phyloP scores from a whole-genome alignment of 1,139 yeast species.

The Ogataea hybrid region DNA sequence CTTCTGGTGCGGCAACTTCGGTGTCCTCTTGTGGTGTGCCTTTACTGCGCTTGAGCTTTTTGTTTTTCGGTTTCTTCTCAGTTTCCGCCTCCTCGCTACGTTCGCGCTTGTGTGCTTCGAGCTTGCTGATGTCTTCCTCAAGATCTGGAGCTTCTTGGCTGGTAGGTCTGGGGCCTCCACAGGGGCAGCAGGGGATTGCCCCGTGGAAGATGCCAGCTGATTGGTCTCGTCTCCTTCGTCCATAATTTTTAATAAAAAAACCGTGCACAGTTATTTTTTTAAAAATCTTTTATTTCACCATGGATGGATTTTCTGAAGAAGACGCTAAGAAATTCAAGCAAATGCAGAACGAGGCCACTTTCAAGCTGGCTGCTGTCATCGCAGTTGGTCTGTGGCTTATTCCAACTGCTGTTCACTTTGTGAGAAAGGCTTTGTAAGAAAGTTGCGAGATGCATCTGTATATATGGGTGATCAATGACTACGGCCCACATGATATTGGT shows the following conservation, averaged over 20 bases:
- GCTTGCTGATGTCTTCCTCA: constrained; percentile 38
- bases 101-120: constrained; percentile 37
- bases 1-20: constrained; percentile 27
- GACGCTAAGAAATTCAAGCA: constrained; percentile 78
- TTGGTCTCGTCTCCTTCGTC: constrained; percentile 6
- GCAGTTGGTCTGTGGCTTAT: constrained; percentile 79
- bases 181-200: background rate
- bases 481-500: background rate
- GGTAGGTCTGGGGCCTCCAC: background rate
- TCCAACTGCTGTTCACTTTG: constrained; percentile 61
- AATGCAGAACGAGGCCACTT: constrained; percentile 62
- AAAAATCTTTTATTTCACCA: constrained; percentile 28
- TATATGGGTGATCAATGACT: constrained; percentile 4
- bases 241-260: constrained; percentile 4
- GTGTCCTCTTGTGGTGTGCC: constrained; percentile 21
- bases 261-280: constrained; percentile 12
- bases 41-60: constrained; percentile 16
- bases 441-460: constrained; percentile 3
- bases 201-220: background rate
- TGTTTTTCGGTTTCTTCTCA: constrained; percentile 13
- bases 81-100: constrained; percentile 6
- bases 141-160: constrained; percentile 20
- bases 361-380: constrained; percentile 63
- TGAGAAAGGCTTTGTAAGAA: constrained; percentile 53
- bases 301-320: constrained; percentile 76